A percentile compares a stretch with the other conserved stretches of the same genome.
Evolutionary conservation across 1,284 basidiomycete genomes (phyloP).

Genomic region (Wolfiporia cocos): DNA sequence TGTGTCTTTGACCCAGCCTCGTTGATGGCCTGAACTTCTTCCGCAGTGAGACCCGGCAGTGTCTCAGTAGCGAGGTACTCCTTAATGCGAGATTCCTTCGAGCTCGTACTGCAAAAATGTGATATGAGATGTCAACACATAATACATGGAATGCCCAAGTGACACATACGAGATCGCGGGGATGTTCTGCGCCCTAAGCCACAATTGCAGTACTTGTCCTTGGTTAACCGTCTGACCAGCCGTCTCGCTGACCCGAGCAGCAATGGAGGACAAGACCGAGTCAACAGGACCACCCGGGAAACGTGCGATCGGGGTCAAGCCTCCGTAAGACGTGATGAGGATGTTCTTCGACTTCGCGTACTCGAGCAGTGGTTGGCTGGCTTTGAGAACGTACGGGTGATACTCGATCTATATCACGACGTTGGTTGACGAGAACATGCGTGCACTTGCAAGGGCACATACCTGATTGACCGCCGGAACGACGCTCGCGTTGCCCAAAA

Average conservation of each 20-base stretch:
- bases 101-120: conserved; percentile 49
- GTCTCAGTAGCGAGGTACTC: conserved; percentile 57
- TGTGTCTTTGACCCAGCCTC: conserved; percentile 55
- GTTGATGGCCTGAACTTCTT: conserved; percentile 61
- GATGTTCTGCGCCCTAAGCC: conserved; percentile 27
- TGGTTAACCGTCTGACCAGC: conserved; percentile 26
- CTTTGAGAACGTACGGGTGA: conserved; percentile 73
- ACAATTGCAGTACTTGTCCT: conserved; percentile 30
- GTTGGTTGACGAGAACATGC: neutral
- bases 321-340: conserved; percentile 62
- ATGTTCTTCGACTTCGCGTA: conserved; percentile 59
- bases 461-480: conserved; percentile 80
- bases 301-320: conserved; percentile 54
- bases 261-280: conserved; percentile 21
- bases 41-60: conserved; percentile 50
- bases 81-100: conserved; percentile 59
- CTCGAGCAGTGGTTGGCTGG: conserved; percentile 46
- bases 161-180: conserved; percentile 55
- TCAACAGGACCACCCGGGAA: conserved; percentile 52
- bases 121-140: neutral
- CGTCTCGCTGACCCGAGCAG: conserved; percentile 20
- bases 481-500: conserved; percentile 53
- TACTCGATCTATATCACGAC: conserved; percentile 58
- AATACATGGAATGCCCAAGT: neutral
- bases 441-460: conserved; percentile 3